Evolutionary conservation across 345 rosid species (phyloP), one percentile per base, ranked within the genome.

Genomic region (Camelina sativa): DNA sequence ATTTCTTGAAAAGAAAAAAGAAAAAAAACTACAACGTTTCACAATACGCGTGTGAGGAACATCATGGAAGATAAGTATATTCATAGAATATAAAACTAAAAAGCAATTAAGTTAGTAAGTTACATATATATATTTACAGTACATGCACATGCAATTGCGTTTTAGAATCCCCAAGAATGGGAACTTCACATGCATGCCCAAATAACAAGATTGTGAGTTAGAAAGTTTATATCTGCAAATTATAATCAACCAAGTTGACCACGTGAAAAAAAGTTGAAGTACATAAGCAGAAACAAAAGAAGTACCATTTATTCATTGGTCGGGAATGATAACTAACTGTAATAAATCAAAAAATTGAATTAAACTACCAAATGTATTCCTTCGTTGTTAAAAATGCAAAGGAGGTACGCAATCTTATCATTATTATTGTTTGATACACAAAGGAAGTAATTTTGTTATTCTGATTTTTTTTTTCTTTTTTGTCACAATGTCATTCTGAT

Each of bases 161-260:
- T 55, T 8, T 58, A 67, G 4, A 19, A 60, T 41, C 63, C 69
- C 52, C 67, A 22, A 48, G 23, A 57, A 47, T 37, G 68, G 73
- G 68, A 67, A 65, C n/a, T 75, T 30, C 79, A 76, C 75, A 62
- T 76, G 80, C 80, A 76, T 35, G 71, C 43, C 30, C 43, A 35
- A 62, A 37, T 53, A 40, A 52, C 56, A 51, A 60, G 47, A 22
- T 5, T 62, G n/a, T 44, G 74, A 41, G 7, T 53, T 10, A 3
- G 34, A 10, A 59, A 37, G 13, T 4, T 51, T n/a, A 20, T 16
- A 9, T 23, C 46, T 53, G 74, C 51, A 53, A 20, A 56, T 44
- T 9, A 9, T 6, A 61, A 67, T 47, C 17, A 19, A 20, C 56
- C 15, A 55, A 61, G 57, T 22, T 54, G 79, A 53, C 51, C 70